phyloP scores from a whole-genome alignment of 345 rosid genomes.

The Syzygium aqueum region DNA sequence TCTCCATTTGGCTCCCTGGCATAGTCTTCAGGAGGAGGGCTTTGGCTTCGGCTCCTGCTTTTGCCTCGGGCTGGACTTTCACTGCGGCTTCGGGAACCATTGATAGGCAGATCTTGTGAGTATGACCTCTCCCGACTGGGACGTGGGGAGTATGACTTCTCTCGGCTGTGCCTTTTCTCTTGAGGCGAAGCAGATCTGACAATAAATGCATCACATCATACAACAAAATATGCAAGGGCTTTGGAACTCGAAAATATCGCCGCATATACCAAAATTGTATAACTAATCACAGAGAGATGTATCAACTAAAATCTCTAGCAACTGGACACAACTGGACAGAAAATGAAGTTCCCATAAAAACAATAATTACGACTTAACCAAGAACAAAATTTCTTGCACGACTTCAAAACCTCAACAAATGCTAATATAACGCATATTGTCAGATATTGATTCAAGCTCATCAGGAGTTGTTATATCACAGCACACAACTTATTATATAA shows the following conservation, averaged over 20 bases:
- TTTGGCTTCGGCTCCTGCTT: conserved; percentile 39
- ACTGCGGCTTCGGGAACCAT: conserved; percentile 63
- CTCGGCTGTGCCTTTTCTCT: conserved; percentile 25
- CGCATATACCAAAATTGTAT: not conserved
- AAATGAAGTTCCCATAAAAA: not conserved
- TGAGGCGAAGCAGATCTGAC: conserved; percentile 69
- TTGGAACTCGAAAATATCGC: not conserved
- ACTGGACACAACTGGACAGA: not conserved
- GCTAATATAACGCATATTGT: not conserved
- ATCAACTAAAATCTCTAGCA: not conserved
- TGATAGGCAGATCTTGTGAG: conserved; percentile 64
- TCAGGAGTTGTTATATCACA: not conserved
- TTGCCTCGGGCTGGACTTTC: conserved; percentile 36
- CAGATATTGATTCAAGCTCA: not conserved
- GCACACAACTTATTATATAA: not conserved
- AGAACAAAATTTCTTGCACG: not conserved
- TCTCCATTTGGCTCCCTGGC: conserved; percentile 31
- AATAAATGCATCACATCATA: not conserved
- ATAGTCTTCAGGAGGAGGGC: conserved; percentile 23
- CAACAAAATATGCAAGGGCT: not conserved
- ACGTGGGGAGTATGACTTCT: conserved; percentile 25
- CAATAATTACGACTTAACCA: not conserved
- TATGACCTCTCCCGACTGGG: conserved; percentile 42
- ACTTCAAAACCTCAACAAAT: not conserved
- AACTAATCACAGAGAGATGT: not conserved